A percentile compares a stretch with the other conserved stretches of the same genome.
phyloP scores from a whole-genome alignment of 768 basidiomycete genomes.

The Mycena polygramma region DNA sequence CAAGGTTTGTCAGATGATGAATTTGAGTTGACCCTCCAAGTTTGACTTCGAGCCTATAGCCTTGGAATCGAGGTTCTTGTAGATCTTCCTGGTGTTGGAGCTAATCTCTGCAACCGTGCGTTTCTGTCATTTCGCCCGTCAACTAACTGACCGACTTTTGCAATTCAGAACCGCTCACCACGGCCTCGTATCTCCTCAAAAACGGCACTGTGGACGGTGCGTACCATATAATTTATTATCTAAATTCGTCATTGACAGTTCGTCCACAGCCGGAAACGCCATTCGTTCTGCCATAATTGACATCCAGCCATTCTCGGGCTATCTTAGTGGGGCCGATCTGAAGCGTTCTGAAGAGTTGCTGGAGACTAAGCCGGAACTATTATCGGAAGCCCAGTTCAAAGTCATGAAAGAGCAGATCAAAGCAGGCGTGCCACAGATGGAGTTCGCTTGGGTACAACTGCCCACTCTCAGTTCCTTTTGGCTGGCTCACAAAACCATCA shows the following conservation, averaged over 20 bases:
- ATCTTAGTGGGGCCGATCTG: conserved; percentile 12
- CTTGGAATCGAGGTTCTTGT: conserved; percentile 22
- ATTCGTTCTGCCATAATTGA: conserved; percentile 30
- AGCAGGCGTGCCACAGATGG: conserved; percentile 30
- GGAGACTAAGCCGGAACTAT: conserved; percentile 16
- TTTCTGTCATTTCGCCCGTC: not conserved
- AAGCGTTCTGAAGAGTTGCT: conserved; percentile 18
- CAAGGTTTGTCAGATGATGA: not conserved
- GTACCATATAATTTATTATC: not conserved
- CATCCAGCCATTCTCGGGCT: conserved; percentile 23
- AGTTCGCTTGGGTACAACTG: conserved; percentile 27
- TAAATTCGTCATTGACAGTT: not conserved
- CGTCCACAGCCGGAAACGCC: conserved; percentile 21
- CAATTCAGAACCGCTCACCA: conserved; percentile 22
- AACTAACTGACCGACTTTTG: not conserved
- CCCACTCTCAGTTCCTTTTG: not conserved
- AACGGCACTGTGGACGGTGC: conserved; percentile 28
- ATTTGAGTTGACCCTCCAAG: not conserved
- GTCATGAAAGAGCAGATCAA: conserved; percentile 23
- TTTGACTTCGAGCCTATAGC: not conserved
- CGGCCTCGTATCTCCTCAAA: conserved; percentile 25
- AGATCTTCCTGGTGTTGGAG: conserved; percentile 26
- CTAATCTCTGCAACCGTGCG: conserved; percentile 32
- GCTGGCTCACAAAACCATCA: not conserved
- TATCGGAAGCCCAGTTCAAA: conserved; percentile 24